Percentiles rank a stretch among this genome's conserved stretches.
phyloP scores from a whole-genome alignment of 257 asterid species.

The Solanum phureja region DNA sequence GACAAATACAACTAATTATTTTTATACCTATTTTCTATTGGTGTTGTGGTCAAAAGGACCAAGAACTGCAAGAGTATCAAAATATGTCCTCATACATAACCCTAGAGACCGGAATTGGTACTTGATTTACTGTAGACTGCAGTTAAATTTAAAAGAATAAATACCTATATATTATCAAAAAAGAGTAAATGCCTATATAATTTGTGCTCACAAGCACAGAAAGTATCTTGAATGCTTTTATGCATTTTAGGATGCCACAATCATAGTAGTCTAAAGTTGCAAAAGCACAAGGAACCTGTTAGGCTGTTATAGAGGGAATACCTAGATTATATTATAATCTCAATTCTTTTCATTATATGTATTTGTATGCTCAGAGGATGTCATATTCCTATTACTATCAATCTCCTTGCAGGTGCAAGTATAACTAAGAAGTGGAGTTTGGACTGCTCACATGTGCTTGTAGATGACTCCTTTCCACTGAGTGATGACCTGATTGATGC shows the following conservation, averaged over 20 bases:
- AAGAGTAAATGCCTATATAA: not conserved
- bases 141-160: not conserved
- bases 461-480: constrained; percentile 47
- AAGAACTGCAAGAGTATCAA: not conserved
- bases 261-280: not conserved
- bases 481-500: constrained; percentile 53
- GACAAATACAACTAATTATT: not conserved
- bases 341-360: not conserved
- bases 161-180: not conserved
- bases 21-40: not conserved
- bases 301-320: not conserved
- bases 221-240: not conserved
- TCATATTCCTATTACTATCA: not conserved
- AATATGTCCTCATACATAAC: not conserved
- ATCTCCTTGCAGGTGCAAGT: constrained; percentile 44
- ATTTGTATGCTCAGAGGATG: not conserved
- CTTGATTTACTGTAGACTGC: not conserved
- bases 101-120: not conserved
- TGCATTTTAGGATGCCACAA: not conserved
- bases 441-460: constrained; percentile 69
- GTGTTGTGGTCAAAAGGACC: not conserved
- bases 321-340: not conserved
- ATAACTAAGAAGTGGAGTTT: constrained; percentile 48
- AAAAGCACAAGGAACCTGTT: not conserved
- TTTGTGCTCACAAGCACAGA: not conserved